Evolutionary conservation across 139 green algal species (phyloP), one percentile per base, ranked within the genome.

Genomic region (Tetradesmus obliquus): DNA sequence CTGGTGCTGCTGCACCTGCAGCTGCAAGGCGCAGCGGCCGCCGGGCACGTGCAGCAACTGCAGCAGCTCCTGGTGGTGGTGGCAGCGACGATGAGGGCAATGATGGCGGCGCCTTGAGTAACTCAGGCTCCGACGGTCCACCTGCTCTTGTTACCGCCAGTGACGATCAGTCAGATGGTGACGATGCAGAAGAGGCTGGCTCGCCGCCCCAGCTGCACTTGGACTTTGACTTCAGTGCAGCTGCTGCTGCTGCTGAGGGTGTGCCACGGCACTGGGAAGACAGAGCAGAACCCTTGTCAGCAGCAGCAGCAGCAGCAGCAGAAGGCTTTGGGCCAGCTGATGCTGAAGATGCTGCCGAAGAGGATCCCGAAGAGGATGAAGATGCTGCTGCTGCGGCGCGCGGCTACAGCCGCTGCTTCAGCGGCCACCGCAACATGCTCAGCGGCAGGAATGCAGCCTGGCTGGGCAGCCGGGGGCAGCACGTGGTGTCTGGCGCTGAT

Each of bases 401-500:
- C 6, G 58, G 88, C 57, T 88, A 90, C 82, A 10, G 81, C 51
- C 71, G 84, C 55, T 87, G 89, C 55, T 95, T 88, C 76, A 60
- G 54, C 22, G 93, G 93, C 7, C 93, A 95, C 90, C 86, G 84
- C 81, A 95, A 95, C 74, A 60, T 83, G 62, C 87, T 91, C 72
- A 92, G 80, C 13, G 62, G 89, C 12, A 94, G 91, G 55, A 91
- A 92, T 82, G 91, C 79, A 22, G 17, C 89, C 0, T 95, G 91
- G 89, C 20, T 95, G 58, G 91, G 89, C 51, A 79, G 71, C 57
- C 32, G 58, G 0, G 53, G 87, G 6, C 91, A 95, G 60, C 95
- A 95, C 91, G 93, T 98, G 15, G 93, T 96, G 9, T 97, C 95
- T 74, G 97, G 97, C 17, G 95, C 93, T 15, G 97, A 98, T 87